Evolutionary conservation across 2,329 filamentous ascomycete species (phyloP).

Genomic region (Fonsecaea pedrosoi): DNA sequence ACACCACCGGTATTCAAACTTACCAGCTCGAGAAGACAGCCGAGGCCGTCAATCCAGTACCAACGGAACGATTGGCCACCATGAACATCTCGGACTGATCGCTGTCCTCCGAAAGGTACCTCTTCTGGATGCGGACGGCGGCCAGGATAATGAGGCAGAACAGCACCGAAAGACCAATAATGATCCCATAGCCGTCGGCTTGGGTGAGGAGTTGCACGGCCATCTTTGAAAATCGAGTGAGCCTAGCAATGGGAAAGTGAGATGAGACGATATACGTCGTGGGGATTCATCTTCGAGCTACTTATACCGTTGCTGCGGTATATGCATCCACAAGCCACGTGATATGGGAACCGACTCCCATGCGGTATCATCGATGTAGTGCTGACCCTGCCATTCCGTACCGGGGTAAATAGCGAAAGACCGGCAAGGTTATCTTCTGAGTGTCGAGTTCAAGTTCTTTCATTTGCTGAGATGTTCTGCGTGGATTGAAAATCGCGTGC

Average conservation of each 20-base stretch:
- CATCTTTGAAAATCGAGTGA: conserved; percentile 15
- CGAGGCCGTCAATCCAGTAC: conserved; percentile 48
- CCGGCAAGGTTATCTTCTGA: conserved; percentile 2
- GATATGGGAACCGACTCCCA: not conserved
- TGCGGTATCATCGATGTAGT: conserved; percentile 1
- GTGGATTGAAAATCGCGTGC: conserved; percentile 18
- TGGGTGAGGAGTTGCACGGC: conserved; percentile 43
- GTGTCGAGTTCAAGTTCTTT: not conserved
- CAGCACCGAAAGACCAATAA: conserved; percentile 56
- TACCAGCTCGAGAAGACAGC: conserved; percentile 49
- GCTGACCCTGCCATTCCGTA: conserved; percentile 1
- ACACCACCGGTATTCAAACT: conserved; percentile 1
- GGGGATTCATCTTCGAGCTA: conserved; percentile 3
- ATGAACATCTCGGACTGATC: conserved; percentile 54
- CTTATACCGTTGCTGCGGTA: conserved; percentile 14
- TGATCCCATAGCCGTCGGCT: conserved; percentile 54
- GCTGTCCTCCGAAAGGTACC: conserved; percentile 52
- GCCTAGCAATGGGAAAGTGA: not conserved
- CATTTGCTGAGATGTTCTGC: conserved; percentile 11
- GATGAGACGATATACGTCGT: not conserved
- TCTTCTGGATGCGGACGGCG: conserved; percentile 55
- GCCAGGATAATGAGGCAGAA: conserved; percentile 57
- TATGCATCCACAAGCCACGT: conserved; percentile 11
- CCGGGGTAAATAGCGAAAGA: not conserved
- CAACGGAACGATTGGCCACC: conserved; percentile 49